These are phyloP conservation scores for Solanum arcanum DNA, from an alignment of 257 asterid genomes.

Conservation along the genomic window DNA sequence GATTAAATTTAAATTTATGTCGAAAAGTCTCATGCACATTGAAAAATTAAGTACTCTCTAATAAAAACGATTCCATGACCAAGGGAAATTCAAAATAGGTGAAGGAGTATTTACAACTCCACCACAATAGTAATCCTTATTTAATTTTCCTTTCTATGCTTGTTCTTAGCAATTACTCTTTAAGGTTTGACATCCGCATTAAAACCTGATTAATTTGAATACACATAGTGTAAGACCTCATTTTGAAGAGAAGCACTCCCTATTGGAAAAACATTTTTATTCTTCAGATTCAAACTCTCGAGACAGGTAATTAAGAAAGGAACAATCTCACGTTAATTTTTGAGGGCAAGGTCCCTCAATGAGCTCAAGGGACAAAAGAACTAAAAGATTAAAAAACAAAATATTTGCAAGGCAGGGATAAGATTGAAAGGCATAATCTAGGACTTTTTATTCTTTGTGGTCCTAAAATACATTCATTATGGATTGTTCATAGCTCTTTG, in stretches of 20 bases:
- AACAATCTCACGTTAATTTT: background rate
- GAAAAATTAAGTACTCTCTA: background rate
- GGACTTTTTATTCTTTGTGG: background rate
- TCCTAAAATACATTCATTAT: background rate
- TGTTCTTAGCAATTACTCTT: background rate
- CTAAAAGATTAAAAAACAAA: background rate
- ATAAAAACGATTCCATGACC: background rate
- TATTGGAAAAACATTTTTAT: too few relatives aligned
- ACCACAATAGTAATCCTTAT: background rate
- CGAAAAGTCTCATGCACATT: too few relatives aligned
- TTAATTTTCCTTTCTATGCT: background rate
- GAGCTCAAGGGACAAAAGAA: background rate
- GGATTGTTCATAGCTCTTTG: background rate
- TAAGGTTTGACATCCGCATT: rapidly evolving
- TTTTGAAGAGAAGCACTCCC: background rate
- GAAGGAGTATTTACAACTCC: background rate
- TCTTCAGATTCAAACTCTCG: background rate
- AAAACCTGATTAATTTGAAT: too few relatives aligned
- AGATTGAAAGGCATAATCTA: background rate
- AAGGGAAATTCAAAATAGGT: background rate
- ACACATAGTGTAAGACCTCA: background rate
- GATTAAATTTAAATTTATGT: too few relatives aligned
- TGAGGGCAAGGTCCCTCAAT: background rate
- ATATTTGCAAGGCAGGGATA: background rate
- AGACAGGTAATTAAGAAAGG: background rate